Percentiles rank a stretch among this genome's conserved stretches.
Evolutionary conservation across 2,329 filamentous ascomycete genomes (phyloP).

Genomic region (Epichloe glyceriae): DNA sequence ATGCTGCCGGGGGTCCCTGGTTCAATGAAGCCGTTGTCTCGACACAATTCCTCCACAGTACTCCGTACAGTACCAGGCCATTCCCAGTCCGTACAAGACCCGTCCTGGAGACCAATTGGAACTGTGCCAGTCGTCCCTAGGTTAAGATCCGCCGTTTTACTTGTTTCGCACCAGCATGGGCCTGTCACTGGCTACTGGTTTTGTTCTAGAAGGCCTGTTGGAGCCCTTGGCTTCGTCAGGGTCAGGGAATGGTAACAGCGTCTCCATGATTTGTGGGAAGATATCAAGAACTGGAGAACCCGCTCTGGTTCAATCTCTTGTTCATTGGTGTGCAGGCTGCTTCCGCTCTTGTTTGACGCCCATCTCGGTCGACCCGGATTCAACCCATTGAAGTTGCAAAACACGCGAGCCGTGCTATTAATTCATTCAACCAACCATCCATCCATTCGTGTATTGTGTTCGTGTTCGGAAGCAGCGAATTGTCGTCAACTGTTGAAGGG

Average conservation of each 20-base stretch:
- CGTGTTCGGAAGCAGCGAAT: too few species aligned
- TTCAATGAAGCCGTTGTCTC: too few species aligned
- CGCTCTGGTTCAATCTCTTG: neutral
- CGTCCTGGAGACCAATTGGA: neutral
- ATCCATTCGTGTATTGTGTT: too few species aligned
- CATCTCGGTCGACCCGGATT: neutral
- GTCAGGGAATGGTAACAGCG: conserved; percentile 2
- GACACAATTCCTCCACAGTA: too few species aligned
- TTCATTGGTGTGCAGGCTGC: neutral
- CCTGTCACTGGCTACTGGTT: conserved; percentile 2
- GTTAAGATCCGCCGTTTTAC: neutral
- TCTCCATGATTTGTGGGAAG: conserved; percentile 5
- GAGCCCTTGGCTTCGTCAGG: conserved; percentile 2
- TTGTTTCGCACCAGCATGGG: conserved; percentile 4
- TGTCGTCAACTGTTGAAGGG: too few species aligned
- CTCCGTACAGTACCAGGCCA: too few species aligned
- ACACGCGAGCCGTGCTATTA: too few species aligned
- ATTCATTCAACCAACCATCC: too few species aligned
- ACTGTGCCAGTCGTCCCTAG: neutral
- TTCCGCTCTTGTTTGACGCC: neutral
- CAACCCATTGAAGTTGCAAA: too few species aligned
- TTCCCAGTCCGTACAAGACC: too few species aligned
- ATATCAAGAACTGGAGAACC: neutral
- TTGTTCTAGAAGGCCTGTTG: conserved; percentile 5
- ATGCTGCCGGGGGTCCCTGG: too few species aligned